Evolutionary conservation across 257 asterid genomes (phyloP).

Genomic region (Nemophila menziesii): DNA sequence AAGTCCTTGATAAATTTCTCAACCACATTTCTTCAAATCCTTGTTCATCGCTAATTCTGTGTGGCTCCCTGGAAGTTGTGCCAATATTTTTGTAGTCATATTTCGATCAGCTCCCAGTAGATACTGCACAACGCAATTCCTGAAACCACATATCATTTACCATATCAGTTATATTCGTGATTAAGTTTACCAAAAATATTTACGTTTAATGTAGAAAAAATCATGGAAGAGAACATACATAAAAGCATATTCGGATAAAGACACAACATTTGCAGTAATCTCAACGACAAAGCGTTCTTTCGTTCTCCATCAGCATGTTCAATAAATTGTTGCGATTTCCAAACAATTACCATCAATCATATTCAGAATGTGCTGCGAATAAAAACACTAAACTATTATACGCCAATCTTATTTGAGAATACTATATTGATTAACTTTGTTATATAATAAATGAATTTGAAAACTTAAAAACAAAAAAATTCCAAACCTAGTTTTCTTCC

Average conservation of each 20-base stretch:
- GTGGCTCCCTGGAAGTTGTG: conserved; percentile 25
- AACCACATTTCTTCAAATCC: conserved; percentile 56
- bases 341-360: conserved; percentile 40
- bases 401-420: no score
- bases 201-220: no score
- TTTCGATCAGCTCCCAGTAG: conserved; percentile 17
- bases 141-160: conserved; percentile 8
- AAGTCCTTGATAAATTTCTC: conserved; percentile 39
- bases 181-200: no score
- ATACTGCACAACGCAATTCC: conserved; percentile 64
- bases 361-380: conserved; percentile 32
- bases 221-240: conserved; percentile 25
- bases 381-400: no score
- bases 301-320: conserved; percentile 22
- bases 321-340: conserved; percentile 48
- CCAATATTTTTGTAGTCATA: conserved; percentile 15
- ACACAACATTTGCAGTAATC: conserved; percentile 25
- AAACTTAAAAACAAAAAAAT: no score
- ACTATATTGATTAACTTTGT: no score
- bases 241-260: conserved; percentile 34
- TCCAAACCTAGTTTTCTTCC: no score
- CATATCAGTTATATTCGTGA: no score
- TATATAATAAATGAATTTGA: no score
- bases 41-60: conserved; percentile 40
- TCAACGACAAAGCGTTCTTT: conserved; percentile 29